These are phyloP conservation scores for Pythium apleroticum DNA, from an alignment of 352 stramenopile species.

Conservation along the genomic window DNA sequence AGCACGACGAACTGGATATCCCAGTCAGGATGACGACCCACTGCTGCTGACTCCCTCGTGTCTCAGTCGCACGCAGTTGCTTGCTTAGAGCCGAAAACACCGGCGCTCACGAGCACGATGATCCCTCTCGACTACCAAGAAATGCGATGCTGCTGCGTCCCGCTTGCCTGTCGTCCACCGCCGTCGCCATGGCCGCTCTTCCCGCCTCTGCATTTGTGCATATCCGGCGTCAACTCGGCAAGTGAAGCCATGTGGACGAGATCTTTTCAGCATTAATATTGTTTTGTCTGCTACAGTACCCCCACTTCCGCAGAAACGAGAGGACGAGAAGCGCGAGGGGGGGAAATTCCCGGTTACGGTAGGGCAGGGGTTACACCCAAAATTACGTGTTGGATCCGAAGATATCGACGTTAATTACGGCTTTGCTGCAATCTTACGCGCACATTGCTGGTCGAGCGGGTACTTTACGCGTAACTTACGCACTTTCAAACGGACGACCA, in stretches of 20 bases:
- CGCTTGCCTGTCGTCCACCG: neutral
- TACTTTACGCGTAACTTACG: constrained; percentile 16
- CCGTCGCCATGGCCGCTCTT: neutral
- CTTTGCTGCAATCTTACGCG: neutral
- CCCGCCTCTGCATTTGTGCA: neutral
- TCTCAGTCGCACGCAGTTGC: no score
- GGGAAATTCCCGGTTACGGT: neutral
- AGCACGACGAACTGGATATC: no score
- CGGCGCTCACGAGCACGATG: no score
- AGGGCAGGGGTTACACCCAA: constrained; percentile 1
- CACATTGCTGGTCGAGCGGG: neutral
- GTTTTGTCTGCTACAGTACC: constrained; percentile 1
- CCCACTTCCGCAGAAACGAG: constrained; percentile 10
- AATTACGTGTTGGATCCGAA: neutral
- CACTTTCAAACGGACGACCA: constrained; percentile 18
- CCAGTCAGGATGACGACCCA: no score
- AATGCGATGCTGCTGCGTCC: no score
- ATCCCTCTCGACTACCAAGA: no score
- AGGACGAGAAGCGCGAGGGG: constrained; percentile 12
- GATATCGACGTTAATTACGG: constrained; percentile 8
- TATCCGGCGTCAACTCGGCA: neutral
- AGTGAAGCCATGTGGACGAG: constrained; percentile 10
- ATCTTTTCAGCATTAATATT: constrained; percentile 7
- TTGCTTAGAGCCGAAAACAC: no score
- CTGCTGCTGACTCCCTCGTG: no score